Evolutionary conservation across 805 yeast species (phyloP).

Genomic region (Blastobotrys attinorum): DNA sequence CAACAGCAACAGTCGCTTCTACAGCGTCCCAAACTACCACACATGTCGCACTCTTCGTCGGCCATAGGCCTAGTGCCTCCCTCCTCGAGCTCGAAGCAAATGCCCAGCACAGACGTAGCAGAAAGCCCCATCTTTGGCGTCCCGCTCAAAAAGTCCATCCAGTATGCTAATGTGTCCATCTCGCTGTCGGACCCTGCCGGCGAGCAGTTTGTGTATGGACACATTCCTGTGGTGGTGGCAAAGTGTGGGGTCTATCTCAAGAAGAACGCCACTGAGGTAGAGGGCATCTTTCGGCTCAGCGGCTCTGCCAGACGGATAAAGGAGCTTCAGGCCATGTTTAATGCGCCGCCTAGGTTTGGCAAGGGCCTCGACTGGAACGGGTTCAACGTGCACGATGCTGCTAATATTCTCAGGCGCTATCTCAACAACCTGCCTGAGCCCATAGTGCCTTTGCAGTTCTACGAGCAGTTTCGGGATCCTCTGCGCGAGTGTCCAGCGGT

Average conservation of each 20-base stretch:
- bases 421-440: constrained; percentile 89
- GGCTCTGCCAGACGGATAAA: constrained; percentile 86
- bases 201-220: constrained; percentile 70
- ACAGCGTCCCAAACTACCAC: constrained; percentile 29
- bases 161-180: constrained; percentile 70
- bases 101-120: neutral
- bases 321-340: constrained; percentile 75
- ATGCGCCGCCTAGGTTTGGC: constrained; percentile 85
- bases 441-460: constrained; percentile 67
- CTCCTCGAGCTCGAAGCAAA: neutral
- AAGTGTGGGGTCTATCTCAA: constrained; percentile 86
- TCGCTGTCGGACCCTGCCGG: constrained; percentile 49
- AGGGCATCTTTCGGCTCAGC: constrained; percentile 89
- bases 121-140: constrained; percentile 64
- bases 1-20: neutral
- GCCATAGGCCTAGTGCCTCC: constrained; percentile 1
- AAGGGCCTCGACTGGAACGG: constrained; percentile 86
- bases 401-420: constrained; percentile 78
- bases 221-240: constrained; percentile 90
- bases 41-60: constrained; percentile 28
- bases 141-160: constrained; percentile 59
- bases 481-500: constrained; percentile 54
- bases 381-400: constrained; percentile 94
- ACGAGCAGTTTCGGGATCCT: constrained; percentile 74
- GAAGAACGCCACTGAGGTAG: constrained; percentile 58